Base-by-base conservation (phyloP, 1,284 basidiomycete species). In the Apiotrichum montevideense region DNA sequence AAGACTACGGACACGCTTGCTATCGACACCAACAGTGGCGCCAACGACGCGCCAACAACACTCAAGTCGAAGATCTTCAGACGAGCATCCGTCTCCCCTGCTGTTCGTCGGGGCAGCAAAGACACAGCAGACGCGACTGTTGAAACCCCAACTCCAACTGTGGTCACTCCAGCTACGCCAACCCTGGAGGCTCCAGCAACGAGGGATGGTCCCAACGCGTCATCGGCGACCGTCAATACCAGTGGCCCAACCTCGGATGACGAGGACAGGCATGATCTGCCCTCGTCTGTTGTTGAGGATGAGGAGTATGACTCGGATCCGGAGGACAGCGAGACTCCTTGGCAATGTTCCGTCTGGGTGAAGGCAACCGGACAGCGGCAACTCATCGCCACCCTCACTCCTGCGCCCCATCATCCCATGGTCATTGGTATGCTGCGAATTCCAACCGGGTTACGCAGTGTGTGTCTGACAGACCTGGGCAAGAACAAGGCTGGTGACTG, bases 401-500 rank as follows among this genome's bases (percentile, higher is more conserved):
- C 94, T 6, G 93, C 93, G 1, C 94, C 93, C 14, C 92, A 98
- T 73, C 95, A 98, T 74, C 95, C 95, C 6, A 93, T 95, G 72
- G 87, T 98, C 15, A 87, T 98, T 35, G 88, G 86, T 37, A 85
- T 93, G 77, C 82, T 98, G 57, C 89, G 91, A 71, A 84, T 96
- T 50, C 92, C 93, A 8, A 90, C 86, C 73, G 86, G 88, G 0
- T 80, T 97, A 0, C 85, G 87, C 0, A 85, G 89, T 61, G 79
- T 94, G 29, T 83, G 64, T 10, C 63, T 78, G 47, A 65, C 69
- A 1, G 51, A 59, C 44, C 29, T 60, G 29, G 47, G 47, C 37
- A 7, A 39, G 37, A 39, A 39, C 8, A 8, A 7, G 13, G 37
- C 37, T 44, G 15, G 15, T 6, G 11, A 8, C 32, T 11, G 32